A percentile compares a stretch with the other conserved stretches of the same genome.
Evolutionary conservation across 129 eudicot genomes (phyloP).

Genomic region (Saussurea involucrata): DNA sequence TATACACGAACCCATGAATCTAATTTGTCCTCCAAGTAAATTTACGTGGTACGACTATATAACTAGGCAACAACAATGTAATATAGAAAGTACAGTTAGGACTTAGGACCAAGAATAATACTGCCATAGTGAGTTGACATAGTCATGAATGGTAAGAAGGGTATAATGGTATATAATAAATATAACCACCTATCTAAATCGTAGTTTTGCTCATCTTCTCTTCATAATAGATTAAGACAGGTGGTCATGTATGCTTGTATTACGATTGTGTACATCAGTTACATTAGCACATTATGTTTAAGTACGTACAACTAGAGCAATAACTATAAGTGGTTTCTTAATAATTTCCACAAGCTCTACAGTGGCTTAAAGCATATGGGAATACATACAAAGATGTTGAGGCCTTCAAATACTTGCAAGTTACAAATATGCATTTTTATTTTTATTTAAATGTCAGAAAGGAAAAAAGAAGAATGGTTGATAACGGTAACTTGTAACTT

Average conservation of each 20-base stretch:
- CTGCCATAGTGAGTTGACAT: not conserved
- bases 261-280: not conserved
- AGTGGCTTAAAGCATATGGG: not conserved
- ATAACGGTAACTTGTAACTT: slow-evolving; percentile 15
- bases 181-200: not conserved
- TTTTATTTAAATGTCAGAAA: not conserved
- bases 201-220: not conserved
- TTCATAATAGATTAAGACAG: not conserved
- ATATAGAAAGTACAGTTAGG: not conserved
- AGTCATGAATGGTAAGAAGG: slow-evolving; percentile 1
- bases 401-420: slow-evolving; percentile 3
- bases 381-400: not conserved
- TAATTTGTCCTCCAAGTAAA: not conserved
- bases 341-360: not conserved
- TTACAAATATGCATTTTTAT: not conserved
- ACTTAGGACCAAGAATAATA: not conserved
- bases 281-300: not conserved
- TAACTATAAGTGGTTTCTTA: not conserved
- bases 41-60: not conserved
- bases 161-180: not conserved
- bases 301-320: not conserved
- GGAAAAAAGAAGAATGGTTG: not conserved
- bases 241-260: not conserved
- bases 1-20: slow-evolving; percentile 8
- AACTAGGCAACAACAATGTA: not conserved